These are phyloP conservation scores for Colletotrichum sp. DNA, from an alignment of 2,329 filamentous ascomycete species.

Conservation along the genomic window DNA sequence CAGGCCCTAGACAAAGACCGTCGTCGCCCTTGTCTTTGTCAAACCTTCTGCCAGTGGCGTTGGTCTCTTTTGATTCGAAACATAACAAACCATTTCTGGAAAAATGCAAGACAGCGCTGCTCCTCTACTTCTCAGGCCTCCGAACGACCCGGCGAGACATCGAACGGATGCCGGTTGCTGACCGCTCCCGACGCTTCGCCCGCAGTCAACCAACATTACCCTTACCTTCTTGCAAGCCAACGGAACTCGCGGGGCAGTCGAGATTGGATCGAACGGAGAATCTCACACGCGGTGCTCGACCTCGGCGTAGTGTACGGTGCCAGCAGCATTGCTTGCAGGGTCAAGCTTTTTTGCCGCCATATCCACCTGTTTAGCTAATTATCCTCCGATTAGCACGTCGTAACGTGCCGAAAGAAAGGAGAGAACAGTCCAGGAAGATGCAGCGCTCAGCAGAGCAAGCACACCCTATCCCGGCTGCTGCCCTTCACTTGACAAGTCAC, in stretches of 20 bases:
- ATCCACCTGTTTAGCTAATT: conserved; percentile 19
- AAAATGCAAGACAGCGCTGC: background rate
- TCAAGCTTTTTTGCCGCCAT: conserved; percentile 20
- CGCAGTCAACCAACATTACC: background rate
- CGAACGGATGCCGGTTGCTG: conserved; percentile 2
- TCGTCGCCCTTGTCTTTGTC: background rate
- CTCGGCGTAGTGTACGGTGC: background rate
- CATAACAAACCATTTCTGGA: conserved; percentile 15
- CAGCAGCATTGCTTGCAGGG: background rate
- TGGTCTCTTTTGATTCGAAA: conserved; percentile 11
- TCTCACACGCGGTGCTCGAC: background rate
- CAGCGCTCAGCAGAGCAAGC: background rate
- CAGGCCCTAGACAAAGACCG: background rate
- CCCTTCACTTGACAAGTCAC: background rate
- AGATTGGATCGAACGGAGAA: background rate
- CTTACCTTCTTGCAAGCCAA: background rate
- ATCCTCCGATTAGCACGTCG: conserved; percentile 13
- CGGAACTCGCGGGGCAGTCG: background rate
- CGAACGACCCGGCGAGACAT: conserved; percentile 5
- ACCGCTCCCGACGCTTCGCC: conserved; percentile 8
- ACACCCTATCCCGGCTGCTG: background rate
- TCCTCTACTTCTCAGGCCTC: background rate
- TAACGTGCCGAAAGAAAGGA: background rate
- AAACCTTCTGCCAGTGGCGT: background rate
- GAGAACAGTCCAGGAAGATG: background rate